Conservation (phyloP, 371 early-diverging fungal species). For the Rhizopus delemar region DNA sequence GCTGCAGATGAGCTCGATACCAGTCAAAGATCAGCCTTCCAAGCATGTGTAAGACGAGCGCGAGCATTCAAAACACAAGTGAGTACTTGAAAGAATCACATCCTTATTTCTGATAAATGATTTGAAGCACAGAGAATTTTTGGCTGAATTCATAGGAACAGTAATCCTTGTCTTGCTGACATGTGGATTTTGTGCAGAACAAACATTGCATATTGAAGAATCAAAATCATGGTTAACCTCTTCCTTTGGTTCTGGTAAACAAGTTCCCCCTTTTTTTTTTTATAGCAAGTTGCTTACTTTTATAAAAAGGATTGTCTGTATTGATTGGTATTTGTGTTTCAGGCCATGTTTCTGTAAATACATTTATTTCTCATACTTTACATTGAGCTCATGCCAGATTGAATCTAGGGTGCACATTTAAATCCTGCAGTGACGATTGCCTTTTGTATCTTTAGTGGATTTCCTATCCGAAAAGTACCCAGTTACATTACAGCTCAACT, state of each 20-base stretch:
- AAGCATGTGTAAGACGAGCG: not conserved
- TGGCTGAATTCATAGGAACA: slow-evolving; percentile 86
- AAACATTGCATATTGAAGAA: slow-evolving; percentile 28
- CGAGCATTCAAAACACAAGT: not conserved
- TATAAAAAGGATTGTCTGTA: slow-evolving; percentile 36
- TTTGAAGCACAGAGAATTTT: slow-evolving; percentile 58
- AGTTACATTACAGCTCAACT: slow-evolving; percentile 66
- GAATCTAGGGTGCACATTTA: slow-evolving; percentile 70
- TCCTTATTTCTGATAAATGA: not conserved
- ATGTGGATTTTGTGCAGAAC: slow-evolving; percentile 66
- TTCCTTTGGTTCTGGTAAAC: slow-evolving; percentile 42
- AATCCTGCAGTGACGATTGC: slow-evolving; percentile 80
- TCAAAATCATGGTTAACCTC: slow-evolving; percentile 42
- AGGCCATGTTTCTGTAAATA: slow-evolving; percentile 75
- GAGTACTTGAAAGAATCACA: not conserved
- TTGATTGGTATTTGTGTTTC: slow-evolving; percentile 61
- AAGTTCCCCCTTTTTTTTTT: not conserved
- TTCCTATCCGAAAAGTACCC: slow-evolving; percentile 67
- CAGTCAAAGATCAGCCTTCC: not conserved
- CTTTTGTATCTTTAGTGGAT: slow-evolving; percentile 66
- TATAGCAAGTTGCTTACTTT: not conserved
- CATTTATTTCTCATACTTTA: not conserved
- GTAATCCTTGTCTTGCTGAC: slow-evolving; percentile 69
- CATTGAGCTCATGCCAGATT: not conserved
- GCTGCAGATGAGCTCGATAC: not conserved